A percentile compares a stretch with the other conserved stretches of the same genome.
Conservation (phyloP, 1,139 yeast species). For the Taiozyma onychis region DNA sequence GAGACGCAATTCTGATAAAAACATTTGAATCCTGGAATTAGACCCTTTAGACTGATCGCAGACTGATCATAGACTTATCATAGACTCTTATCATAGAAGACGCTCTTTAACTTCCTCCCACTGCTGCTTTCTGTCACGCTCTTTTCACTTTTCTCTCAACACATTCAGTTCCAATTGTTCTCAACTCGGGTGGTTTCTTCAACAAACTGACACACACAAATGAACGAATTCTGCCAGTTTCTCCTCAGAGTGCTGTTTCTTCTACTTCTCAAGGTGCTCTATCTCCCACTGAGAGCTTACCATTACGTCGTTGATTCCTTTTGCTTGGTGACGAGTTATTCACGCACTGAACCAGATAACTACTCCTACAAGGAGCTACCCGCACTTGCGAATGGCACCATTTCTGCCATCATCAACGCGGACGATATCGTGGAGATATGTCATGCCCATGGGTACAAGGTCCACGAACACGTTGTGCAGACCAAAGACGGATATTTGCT, state of each 20-base stretch:
- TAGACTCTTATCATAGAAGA: too few relatives aligned
- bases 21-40: too few relatives aligned
- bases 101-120: too few relatives aligned
- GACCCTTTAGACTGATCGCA: not conserved
- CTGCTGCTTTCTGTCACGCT: too few relatives aligned
- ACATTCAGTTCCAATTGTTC: too few relatives aligned
- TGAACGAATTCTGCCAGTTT: not conserved
- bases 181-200: too few relatives aligned
- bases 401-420: constrained; percentile 27
- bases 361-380: not conserved
- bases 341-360: not conserved
- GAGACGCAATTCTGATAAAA: too few relatives aligned
- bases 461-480: constrained; percentile 62
- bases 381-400: not conserved
- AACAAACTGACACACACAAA: not conserved
- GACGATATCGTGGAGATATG: constrained; percentile 55
- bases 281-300: not conserved
- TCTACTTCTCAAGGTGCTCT: not conserved
- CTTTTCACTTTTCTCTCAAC: too few relatives aligned
- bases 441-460: constrained; percentile 48
- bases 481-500: constrained; percentile 44
- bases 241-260: not conserved
- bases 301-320: not conserved
- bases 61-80: too few relatives aligned
- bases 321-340: not conserved